phyloP scores from a whole-genome alignment of 345 rosid genomes.

The Eucalyptus polyanthemos region DNA sequence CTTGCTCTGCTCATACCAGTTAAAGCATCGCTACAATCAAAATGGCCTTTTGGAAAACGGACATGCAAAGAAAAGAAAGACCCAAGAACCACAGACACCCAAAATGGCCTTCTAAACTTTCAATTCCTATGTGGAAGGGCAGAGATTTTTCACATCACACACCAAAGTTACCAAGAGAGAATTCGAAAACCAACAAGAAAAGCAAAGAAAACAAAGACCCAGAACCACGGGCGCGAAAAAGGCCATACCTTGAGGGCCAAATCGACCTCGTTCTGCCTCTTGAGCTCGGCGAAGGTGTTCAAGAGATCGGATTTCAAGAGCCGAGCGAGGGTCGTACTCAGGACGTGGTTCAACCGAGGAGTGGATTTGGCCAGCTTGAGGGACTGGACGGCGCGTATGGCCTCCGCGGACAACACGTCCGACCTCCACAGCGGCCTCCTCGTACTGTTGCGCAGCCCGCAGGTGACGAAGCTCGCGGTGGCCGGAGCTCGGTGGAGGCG shows the following conservation, averaged over 20 bases:
- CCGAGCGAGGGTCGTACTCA: conserved; percentile 20
- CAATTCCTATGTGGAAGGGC: background rate
- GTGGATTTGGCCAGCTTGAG: conserved; percentile 41
- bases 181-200: background rate
- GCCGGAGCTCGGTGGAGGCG: background rate
- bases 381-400: conserved; percentile 47
- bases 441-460: conserved; percentile 24
- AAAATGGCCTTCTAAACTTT: background rate
- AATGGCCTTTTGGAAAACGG: background rate
- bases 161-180: background rate
- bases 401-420: conserved; percentile 37
- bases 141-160: background rate
- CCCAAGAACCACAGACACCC: background rate
- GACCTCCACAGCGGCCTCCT: conserved; percentile 31
- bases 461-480: conserved; percentile 6
- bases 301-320: conserved; percentile 46
- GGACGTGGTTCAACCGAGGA: conserved; percentile 12
- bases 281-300: conserved; percentile 32
- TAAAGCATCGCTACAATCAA: background rate
- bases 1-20: background rate
- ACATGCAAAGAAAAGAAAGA: background rate
- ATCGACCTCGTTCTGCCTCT: conserved; percentile 31
- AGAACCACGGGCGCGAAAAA: background rate
- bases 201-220: background rate
- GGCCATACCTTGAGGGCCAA: conserved; percentile 29